Base-by-base conservation (phyloP, 2,329 filamentous ascomycete species). In the Monilinia fructigena region DNA sequence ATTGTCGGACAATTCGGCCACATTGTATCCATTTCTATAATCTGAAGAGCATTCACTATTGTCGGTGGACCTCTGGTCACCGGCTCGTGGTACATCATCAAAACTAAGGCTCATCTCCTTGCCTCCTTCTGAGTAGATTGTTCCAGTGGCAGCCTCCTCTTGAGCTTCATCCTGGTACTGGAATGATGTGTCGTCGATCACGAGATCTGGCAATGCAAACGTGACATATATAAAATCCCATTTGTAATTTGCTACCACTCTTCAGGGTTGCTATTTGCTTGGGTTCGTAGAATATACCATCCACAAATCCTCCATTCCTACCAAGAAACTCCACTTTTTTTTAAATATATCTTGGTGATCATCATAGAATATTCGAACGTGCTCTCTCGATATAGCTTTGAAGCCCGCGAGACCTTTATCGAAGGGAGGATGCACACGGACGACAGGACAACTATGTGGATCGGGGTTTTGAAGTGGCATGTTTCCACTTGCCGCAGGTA, bases 21-120 rank as follows among this genome's bases (percentile, higher is more conserved):
- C 71, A 38, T 70, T 11, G 11, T 73, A 69, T 42, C 40, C 38
- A 12, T 69, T 71, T n/a, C 72, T 74, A 28, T 74, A 72, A 10
- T 55, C 69, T 16, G 68, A 68, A 31, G 54, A 66, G 40, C 67
- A 65, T 28, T 64, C 67, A 48, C 65, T 65, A 31, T 61, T 47
- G 35, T 65, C 55, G 47, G 70, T 35, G 64, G 67, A 54, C 69
- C 85, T 53, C 83, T 80, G 75, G 63, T 85, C 82, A 45, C 82
- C 85, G 66, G 83, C 81, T 52, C 85, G 84, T 67, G 85, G 82
- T 0, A 84, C 82, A 73, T 85, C 84, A 73, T 89, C 87, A 72
- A 91, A 91, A 65, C 89, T 87, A 69, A 91, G 88, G 75, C 88
- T 91, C 87, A 91, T 91, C 70, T 88, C 83, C 74, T 89, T 89